Evolutionary conservation across 352 stramenopile genomes (phyloP).

Genomic region (Phytopythium chamaehyphon): DNA sequence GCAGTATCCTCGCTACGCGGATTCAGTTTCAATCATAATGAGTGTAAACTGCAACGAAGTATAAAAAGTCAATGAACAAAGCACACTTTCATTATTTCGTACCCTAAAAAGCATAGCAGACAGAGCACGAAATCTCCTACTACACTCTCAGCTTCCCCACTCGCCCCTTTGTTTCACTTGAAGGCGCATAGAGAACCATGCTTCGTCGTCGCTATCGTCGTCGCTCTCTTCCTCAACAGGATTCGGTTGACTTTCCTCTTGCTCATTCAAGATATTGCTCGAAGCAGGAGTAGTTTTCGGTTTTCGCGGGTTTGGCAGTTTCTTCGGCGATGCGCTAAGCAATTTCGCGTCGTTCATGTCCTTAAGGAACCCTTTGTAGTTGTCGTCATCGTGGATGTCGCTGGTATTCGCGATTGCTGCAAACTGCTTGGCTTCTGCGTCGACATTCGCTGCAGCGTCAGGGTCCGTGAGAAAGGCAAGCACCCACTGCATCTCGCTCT

Average conservation of each 20-base stretch:
- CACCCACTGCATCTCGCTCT: conserved; percentile 71
- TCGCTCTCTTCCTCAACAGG: not conserved
- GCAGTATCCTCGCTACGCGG: no score
- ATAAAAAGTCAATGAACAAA: no score
- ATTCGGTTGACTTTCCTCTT: not conserved
- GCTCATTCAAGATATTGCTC: not conserved
- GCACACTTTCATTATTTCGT: no score
- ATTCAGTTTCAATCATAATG: no score
- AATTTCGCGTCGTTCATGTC: conserved; percentile 53
- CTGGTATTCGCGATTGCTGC: conserved; percentile 11
- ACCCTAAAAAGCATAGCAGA: no score
- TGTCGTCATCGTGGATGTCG: conserved; percentile 54
- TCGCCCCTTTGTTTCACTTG: conserved; percentile 1
- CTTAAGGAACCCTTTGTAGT: conserved; percentile 69
- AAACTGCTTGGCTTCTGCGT: conserved; percentile 56
- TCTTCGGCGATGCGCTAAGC: conserved; percentile 15
- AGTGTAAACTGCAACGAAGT: no score
- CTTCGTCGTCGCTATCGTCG: not conserved
- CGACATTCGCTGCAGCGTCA: conserved; percentile 32
- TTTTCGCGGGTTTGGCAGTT: not conserved
- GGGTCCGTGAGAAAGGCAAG: conserved; percentile 57
- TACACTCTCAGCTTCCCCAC: not conserved
- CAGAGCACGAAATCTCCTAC: no score
- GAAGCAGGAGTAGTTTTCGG: not conserved
- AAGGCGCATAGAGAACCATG: conserved; percentile 1